phyloP scores from a whole-genome alignment of 768 basidiomycete genomes.

The Punctularia strigosozonata region DNA sequence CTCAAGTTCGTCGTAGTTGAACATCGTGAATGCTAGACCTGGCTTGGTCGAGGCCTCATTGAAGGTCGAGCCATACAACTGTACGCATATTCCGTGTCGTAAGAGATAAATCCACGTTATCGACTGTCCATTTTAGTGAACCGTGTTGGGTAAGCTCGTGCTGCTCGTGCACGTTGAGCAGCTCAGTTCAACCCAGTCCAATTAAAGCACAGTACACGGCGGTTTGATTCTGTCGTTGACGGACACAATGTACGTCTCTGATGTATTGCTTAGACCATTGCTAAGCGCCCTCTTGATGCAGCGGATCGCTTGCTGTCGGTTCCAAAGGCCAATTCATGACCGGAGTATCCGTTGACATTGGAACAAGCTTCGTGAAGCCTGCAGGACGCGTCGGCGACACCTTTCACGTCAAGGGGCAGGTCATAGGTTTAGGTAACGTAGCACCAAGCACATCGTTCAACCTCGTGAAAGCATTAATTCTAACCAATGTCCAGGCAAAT shows the following conservation, averaged over 20 bases:
- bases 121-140: constrained; percentile 39
- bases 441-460: constrained; percentile 3
- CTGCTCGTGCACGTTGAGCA: constrained; percentile 1
- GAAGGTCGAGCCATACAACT: constrained; percentile 62
- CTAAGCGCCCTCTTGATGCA: too few relatives aligned
- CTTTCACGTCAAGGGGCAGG: constrained; percentile 47
- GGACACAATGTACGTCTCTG: too few relatives aligned
- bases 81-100: constrained; percentile 26
- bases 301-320: constrained; percentile 75
- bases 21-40: constrained; percentile 54
- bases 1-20: constrained; percentile 32
- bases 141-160: constrained; percentile 56
- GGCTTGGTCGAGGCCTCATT: constrained; percentile 61
- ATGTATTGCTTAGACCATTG: too few relatives aligned
- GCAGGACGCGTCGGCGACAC: constrained; percentile 62
- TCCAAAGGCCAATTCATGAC: constrained; percentile 80
- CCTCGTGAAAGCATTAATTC: background rate
- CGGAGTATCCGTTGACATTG: constrained; percentile 77
- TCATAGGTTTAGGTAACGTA: constrained; percentile 72
- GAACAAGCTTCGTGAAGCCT: constrained; percentile 64
- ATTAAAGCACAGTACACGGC: constrained; percentile 53
- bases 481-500: constrained; percentile 43
- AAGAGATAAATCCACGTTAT: background rate
- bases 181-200: background rate
- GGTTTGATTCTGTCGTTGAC: constrained; percentile 75